Evolutionary conservation across 1,284 basidiomycete genomes (phyloP).

Genomic region (Malassezia globosa): DNA sequence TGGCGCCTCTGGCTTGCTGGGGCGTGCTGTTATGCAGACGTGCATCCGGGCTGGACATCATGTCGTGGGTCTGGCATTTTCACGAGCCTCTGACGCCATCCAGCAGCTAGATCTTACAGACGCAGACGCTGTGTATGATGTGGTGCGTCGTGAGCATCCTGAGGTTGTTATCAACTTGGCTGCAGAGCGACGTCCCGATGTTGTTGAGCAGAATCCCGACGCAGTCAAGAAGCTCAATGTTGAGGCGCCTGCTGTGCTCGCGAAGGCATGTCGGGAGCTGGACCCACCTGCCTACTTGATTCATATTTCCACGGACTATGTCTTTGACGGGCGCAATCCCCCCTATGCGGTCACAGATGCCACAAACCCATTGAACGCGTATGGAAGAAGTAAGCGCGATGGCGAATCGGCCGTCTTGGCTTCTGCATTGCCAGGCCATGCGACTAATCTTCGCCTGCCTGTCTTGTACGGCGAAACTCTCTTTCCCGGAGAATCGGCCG

Average conservation of each 20-base stretch:
- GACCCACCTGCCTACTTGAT: slow-evolving; percentile 34
- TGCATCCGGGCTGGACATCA: slow-evolving; percentile 19
- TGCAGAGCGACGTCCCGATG: slow-evolving; percentile 50
- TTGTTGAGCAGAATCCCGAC: slow-evolving; percentile 48
- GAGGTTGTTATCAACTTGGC: slow-evolving; percentile 51
- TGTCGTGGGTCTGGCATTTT: slow-evolving; percentile 47
- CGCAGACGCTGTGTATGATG: slow-evolving; percentile 44
- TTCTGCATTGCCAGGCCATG: slow-evolving; percentile 24
- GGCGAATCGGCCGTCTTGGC: slow-evolving; percentile 44
- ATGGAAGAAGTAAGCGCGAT: slow-evolving; percentile 46
- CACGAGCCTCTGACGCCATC: slow-evolving; percentile 41
- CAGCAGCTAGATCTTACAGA: slow-evolving; percentile 50
- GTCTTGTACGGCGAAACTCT: slow-evolving; percentile 36
- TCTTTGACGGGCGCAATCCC: slow-evolving; percentile 47
- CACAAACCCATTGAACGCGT: slow-evolving; percentile 51
- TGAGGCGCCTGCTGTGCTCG: slow-evolving; percentile 49
- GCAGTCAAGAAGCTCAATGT: slow-evolving; percentile 50
- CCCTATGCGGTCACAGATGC: slow-evolving; percentile 49
- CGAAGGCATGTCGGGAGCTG: slow-evolving; percentile 14
- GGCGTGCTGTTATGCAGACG: slow-evolving; percentile 47
- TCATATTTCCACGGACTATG: slow-evolving; percentile 50
- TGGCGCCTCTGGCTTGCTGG: slow-evolving; percentile 52
- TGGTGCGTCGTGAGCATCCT: slow-evolving; percentile 46
- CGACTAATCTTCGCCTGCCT: slow-evolving; percentile 49
- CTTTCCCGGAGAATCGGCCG: slow-evolving; percentile 36